Percentiles rank a stretch among this genome's conserved stretches.
Conservation (phyloP, 2,329 filamentous ascomycete genomes). For the Trichoderma gracile region DNA sequence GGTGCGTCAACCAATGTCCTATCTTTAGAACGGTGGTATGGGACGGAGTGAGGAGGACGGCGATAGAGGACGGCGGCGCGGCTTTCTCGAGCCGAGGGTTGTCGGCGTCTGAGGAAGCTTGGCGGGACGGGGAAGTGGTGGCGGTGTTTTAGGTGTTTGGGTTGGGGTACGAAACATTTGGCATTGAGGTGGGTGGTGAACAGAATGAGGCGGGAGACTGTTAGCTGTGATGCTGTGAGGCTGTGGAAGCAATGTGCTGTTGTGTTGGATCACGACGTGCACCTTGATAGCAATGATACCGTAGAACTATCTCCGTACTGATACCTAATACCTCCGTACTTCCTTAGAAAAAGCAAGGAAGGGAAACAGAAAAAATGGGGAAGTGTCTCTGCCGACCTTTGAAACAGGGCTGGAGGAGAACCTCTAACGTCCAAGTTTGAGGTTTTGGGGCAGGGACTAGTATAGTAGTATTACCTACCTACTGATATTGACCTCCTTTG, state of each 20-base stretch:
- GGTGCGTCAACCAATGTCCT: neutral
- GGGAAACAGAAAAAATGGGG: neutral
- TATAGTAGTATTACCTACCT: neutral
- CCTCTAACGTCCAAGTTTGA: conserved; percentile 20
- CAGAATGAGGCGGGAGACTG: too few species aligned
- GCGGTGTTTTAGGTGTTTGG: conserved; percentile 12
- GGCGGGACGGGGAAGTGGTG: neutral
- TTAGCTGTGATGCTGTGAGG: too few species aligned
- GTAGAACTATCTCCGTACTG: too few species aligned
- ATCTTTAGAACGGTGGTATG: too few species aligned
- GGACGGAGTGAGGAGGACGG: neutral
- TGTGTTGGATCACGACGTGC: too few species aligned
- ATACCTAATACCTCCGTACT: too few species aligned
- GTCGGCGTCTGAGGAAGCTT: neutral
- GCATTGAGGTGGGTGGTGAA: too few species aligned
- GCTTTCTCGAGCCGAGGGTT: neutral
- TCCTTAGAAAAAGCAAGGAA: neutral
- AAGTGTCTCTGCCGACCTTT: neutral
- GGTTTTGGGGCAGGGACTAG: neutral
- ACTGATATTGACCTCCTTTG: conserved; percentile 1
- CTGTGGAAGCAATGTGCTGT: too few species aligned
- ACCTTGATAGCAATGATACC: too few species aligned
- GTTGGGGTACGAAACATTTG: neutral
- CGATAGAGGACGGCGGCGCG: conserved; percentile 1
- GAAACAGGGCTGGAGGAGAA: conserved; percentile 17